Evolutionary conservation across 2,329 filamentous ascomycete genomes (phyloP).

Genomic region (Arthrobotrys conoides): DNA sequence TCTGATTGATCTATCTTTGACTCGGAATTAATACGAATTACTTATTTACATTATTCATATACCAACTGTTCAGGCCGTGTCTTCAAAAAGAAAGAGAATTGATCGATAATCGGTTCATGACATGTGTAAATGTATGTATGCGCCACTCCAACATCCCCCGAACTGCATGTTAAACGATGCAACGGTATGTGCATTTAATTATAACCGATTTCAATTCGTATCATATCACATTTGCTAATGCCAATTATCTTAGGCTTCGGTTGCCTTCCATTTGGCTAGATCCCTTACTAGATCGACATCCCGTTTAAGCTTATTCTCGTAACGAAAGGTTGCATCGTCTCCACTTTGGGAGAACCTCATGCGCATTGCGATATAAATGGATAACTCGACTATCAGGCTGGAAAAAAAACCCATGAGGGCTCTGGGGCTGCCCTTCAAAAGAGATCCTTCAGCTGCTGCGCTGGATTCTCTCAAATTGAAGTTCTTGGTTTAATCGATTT

Average conservation of each 20-base stretch:
- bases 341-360: conserved; percentile 42
- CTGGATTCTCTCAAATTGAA: conserved; percentile 21
- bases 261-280: conserved; percentile 38
- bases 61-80: no score
- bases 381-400: neutral
- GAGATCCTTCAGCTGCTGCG: conserved; percentile 22
- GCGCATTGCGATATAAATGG: conserved; percentile 29
- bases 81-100: no score
- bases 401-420: conserved; percentile 3
- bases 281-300: conserved; percentile 39
- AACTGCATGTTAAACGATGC: neutral
- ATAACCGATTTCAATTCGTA: conserved; percentile 4
- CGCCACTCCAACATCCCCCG: neutral
- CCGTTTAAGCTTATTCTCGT: conserved; percentile 43
- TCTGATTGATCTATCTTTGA: no score
- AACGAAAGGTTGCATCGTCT: conserved; percentile 59
- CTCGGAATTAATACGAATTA: no score
- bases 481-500: conserved; percentile 33
- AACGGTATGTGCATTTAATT: neutral
- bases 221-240: conserved; percentile 29
- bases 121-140: neutral
- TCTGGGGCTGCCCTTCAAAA: conserved; percentile 17
- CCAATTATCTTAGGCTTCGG: conserved; percentile 26
- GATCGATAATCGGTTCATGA: no score
- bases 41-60: no score